Evolutionary conservation across 345 rosid species (phyloP).

Genomic region (Moringa oleifera): DNA sequence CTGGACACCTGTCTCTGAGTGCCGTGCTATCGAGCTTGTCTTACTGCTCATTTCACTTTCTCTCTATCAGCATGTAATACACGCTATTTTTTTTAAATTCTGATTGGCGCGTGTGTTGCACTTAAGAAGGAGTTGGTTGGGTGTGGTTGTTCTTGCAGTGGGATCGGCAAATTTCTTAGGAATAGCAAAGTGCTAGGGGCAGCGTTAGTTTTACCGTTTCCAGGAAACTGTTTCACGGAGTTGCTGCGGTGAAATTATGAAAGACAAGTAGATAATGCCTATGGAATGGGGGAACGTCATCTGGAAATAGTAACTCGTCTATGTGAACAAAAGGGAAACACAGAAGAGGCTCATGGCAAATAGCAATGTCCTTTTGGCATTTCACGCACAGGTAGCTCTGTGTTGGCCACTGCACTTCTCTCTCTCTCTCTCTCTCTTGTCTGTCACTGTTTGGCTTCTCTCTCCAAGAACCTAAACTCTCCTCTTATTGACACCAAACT

Average conservation of each 20-base stretch:
- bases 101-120: not conserved
- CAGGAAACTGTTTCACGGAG: not conserved
- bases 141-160: not conserved
- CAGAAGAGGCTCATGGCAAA: not conserved
- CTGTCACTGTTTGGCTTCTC: not conserved
- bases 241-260: not conserved
- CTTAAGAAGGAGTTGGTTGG: not conserved
- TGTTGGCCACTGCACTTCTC: not conserved
- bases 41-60: not conserved
- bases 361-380: conserved; percentile 21
- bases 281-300: no score
- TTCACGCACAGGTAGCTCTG: conserved; percentile 13
- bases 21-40: not conserved
- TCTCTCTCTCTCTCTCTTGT: not conserved
- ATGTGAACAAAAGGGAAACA: not conserved
- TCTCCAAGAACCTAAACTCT: not conserved
- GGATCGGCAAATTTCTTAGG: conserved; percentile 3
- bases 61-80: not conserved
- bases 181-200: not conserved
- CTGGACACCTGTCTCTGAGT: conserved; percentile 29
- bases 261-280: no score
- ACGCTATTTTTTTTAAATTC: not conserved
- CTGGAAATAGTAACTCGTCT: no score
- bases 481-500: not conserved
- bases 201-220: conserved; percentile 6